phyloP scores from a whole-genome alignment of 129 eudicot genomes.

The Calendula officinalis region DNA sequence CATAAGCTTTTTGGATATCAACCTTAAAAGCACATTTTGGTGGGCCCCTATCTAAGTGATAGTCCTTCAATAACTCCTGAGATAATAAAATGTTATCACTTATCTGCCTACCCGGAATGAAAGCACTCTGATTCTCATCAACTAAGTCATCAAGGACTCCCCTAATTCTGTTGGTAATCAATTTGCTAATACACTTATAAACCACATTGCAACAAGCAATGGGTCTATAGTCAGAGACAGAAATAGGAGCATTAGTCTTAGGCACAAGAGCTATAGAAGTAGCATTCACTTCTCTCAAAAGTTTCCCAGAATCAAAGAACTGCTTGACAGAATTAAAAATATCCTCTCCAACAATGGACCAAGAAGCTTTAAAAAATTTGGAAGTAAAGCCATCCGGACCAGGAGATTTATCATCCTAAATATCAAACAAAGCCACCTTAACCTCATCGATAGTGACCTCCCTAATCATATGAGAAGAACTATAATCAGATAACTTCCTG shows the following conservation, averaged over 20 bases:
- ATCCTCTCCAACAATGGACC: neutral
- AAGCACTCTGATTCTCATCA: neutral
- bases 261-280: neutral
- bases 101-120: neutral
- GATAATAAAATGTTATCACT: neutral
- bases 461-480: neutral
- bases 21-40: neutral
- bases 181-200: conserved; percentile 1
- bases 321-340: neutral
- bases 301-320: neutral
- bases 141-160: neutral
- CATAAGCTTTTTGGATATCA: neutral
- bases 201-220: neutral
- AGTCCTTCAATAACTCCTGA: neutral
- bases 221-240: neutral
- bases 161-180: neutral
- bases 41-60: neutral
- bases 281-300: neutral
- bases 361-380: neutral
- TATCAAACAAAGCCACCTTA: neutral
- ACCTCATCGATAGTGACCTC: neutral
- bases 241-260: neutral
- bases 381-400: neutral
- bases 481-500: neutral
- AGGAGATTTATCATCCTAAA: neutral